These are phyloP conservation scores for Malus hybrid DNA, from an alignment of 331 rosid genomes.

Conservation along the genomic window DNA sequence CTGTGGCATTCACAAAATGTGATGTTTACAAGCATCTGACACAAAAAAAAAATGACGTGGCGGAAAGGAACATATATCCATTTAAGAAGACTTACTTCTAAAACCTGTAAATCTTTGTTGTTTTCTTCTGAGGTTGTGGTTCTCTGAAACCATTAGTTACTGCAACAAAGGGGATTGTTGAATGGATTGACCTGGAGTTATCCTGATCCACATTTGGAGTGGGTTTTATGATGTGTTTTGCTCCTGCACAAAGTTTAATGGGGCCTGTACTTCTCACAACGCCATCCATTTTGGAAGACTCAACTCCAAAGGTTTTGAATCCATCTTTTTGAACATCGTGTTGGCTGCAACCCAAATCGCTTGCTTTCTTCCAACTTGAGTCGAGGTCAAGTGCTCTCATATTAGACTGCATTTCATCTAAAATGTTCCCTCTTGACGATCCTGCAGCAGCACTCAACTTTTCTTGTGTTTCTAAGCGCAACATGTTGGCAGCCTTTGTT, in stretches of 20 bases:
- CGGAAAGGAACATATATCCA: background rate
- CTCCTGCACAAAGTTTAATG: conserved; percentile 60
- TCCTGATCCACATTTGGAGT: conserved; percentile 45
- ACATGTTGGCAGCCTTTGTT: conserved; percentile 30
- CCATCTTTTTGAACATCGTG: conserved; percentile 25
- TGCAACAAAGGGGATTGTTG: conserved; percentile 40
- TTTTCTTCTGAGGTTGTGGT: conserved; percentile 47
- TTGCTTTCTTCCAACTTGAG: conserved; percentile 30
- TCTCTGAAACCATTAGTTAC: conserved; percentile 42
- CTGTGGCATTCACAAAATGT: conserved; percentile 18
- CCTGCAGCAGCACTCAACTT: conserved; percentile 25
- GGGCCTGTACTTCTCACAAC: conserved; percentile 59
- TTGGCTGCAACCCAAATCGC: conserved; percentile 26
- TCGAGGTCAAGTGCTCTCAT: conserved; percentile 22
- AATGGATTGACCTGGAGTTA: conserved; percentile 31
- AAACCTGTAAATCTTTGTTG: conserved; percentile 62
- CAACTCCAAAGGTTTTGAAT: conserved; percentile 24
- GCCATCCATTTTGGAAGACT: conserved; percentile 32
- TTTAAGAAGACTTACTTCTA: conserved; percentile 39
- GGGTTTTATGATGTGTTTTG: conserved; percentile 75
- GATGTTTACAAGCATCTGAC: background rate
- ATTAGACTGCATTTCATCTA: conserved; percentile 27
- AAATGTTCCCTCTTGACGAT: conserved; percentile 19
- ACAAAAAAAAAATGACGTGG: background rate
- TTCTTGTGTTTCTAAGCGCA: conserved; percentile 36